Percentiles rank a stretch among this genome's conserved stretches.
Evolutionary conservation across 2,329 filamentous ascomycete species (phyloP).

Genomic region (Leptographium wingfieldii): DNA sequence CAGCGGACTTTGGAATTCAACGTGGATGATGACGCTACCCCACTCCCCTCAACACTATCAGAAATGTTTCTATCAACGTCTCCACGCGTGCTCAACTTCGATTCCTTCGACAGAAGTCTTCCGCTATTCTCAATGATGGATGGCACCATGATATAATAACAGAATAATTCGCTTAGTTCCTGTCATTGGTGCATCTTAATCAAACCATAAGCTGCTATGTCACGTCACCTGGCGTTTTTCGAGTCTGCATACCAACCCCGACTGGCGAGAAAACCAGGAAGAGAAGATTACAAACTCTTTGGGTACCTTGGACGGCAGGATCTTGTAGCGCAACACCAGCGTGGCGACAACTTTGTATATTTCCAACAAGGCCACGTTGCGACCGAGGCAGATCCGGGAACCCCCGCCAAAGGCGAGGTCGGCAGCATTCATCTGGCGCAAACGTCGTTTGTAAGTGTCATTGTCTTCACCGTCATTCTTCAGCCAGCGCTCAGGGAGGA

Average conservation of each 20-base stretch:
- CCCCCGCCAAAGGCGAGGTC: conserved; percentile 27
- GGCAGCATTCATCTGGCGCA: conserved; percentile 23
- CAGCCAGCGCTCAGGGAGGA: conserved; percentile 36
- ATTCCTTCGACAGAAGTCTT: conserved; percentile 12
- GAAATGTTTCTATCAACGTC: conserved; percentile 13
- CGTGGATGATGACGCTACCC: background rate
- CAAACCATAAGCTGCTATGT: background rate
- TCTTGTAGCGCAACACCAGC: conserved; percentile 27
- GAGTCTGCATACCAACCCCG: conserved; percentile 12
- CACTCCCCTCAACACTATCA: background rate
- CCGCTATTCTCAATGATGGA: conserved; percentile 16
- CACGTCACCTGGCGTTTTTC: conserved; percentile 1
- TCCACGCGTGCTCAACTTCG: conserved; percentile 13
- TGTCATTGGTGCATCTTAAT: background rate
- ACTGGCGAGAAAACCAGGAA: conserved; percentile 8
- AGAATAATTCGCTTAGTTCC: too few species aligned
- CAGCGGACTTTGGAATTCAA: background rate
- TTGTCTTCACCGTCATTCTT: conserved; percentile 13
- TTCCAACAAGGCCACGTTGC: conserved; percentile 22
- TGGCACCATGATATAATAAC: background rate
- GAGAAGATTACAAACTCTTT: conserved; percentile 13
- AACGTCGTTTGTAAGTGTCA: conserved; percentile 15
- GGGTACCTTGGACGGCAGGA: conserved; percentile 11
- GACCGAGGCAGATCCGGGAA: conserved; percentile 26
- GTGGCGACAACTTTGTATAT: conserved; percentile 27